Conservation (phyloP, 768 basidiomycete species). For the Xerocomellus amylosporus region DNA sequence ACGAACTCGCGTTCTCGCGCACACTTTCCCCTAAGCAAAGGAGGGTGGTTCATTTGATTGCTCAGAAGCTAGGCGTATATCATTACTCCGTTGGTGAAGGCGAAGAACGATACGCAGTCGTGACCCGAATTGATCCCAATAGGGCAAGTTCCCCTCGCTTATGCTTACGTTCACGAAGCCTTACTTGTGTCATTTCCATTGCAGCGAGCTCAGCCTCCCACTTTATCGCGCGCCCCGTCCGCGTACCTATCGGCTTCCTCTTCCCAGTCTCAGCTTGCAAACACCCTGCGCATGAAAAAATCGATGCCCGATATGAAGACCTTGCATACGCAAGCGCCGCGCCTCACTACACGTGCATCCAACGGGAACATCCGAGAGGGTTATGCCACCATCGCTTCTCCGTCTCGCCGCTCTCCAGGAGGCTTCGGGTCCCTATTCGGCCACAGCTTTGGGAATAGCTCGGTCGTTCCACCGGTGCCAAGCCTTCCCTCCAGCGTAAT, state of each 20-base stretch:
- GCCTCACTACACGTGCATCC: slow-evolving; percentile 75
- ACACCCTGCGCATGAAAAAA: slow-evolving; percentile 84
- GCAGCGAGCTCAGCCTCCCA: slow-evolving; percentile 47
- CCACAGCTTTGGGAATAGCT: slow-evolving; percentile 35
- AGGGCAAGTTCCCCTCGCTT: slow-evolving; percentile 50
- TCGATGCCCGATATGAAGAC: slow-evolving; percentile 99
- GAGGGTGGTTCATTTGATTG: slow-evolving; percentile 91
- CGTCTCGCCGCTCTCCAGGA: slow-evolving; percentile 71
- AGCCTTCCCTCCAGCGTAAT: slow-evolving; percentile 61
- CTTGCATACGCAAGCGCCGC: slow-evolving; percentile 73
- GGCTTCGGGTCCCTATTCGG: slow-evolving; percentile 73
- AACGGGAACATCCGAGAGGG: slow-evolving; percentile 87
- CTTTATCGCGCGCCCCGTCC: slow-evolving; percentile 78
- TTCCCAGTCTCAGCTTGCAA: slow-evolving; percentile 41
- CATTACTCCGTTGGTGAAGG: slow-evolving; percentile 93
- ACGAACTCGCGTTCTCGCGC: slow-evolving; percentile 95
- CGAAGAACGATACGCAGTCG: slow-evolving; percentile 90
- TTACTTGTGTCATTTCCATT: slow-evolving; percentile 15
- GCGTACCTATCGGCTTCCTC: slow-evolving; percentile 66
- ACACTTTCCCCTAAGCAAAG: slow-evolving; percentile 82
- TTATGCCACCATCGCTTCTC: slow-evolving; percentile 83
- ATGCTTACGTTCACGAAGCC: slow-evolving; percentile 13
- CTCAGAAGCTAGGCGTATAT: slow-evolving; percentile 93
- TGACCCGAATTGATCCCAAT: slow-evolving; percentile 85
- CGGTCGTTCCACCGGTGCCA: slow-evolving; percentile 77